phyloP scores from a whole-genome alignment of 1,284 basidiomycete genomes.

The Thelephora terrestris region DNA sequence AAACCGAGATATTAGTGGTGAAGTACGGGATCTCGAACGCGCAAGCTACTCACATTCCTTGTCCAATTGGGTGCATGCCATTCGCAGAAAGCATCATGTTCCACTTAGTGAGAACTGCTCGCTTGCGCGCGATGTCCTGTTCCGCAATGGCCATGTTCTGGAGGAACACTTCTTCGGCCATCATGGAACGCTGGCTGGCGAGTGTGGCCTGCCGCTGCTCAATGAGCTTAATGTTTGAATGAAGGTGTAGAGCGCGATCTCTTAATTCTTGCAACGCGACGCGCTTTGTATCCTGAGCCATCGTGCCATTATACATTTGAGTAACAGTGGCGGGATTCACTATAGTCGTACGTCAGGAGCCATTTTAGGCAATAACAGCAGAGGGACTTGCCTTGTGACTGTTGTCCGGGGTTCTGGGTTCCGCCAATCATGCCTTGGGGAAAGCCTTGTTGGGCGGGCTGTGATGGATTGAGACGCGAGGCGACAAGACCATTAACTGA shows the following conservation, averaged over 20 bases:
- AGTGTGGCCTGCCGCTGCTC: not conserved
- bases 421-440: not conserved
- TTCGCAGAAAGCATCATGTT: not conserved
- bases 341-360: not conserved
- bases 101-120: not conserved
- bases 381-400: not conserved
- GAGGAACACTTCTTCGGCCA: not conserved
- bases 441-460: not conserved
- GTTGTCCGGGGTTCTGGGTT: not conserved
- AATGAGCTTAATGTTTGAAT: not conserved
- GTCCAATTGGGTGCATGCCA: not conserved
- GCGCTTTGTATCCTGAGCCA: not conserved
- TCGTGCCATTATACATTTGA: not conserved
- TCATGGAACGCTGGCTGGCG: not conserved
- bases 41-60: not conserved
- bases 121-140: not conserved
- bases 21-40: not conserved
- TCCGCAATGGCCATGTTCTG: not conserved
- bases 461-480: not conserved
- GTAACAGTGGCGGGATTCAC: not conserved
- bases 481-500: not conserved
- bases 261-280: not conserved
- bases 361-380: not conserved
- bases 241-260: not conserved
- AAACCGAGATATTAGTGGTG: not conserved